These are phyloP conservation scores for Entelexis sorbosivorans DNA, from an alignment of 1,139 yeast species.

Conservation along the genomic window DNA sequence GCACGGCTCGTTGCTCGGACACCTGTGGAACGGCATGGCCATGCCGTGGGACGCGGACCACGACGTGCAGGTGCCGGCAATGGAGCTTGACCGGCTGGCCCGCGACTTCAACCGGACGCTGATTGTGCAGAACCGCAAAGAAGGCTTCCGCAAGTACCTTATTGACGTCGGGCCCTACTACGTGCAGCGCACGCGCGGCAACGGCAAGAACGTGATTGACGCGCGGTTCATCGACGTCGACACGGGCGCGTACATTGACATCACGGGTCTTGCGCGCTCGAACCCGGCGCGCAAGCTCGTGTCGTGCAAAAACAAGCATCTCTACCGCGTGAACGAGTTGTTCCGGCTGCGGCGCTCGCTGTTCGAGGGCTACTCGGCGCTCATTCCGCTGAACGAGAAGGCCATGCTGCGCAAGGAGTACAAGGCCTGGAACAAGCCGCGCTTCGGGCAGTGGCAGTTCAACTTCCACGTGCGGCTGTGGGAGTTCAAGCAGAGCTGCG, in stretches of 20 bases:
- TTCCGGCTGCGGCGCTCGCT: conserved; percentile 45
- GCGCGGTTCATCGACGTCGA: conserved; percentile 73
- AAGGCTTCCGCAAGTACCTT: conserved; percentile 41
- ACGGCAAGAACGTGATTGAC: conserved; percentile 59
- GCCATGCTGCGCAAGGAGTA: conserved; percentile 35
- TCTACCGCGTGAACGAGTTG: conserved; percentile 40
- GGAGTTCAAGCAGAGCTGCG: conserved; percentile 16
- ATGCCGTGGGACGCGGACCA: conserved; percentile 69
- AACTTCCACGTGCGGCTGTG: conserved; percentile 13
- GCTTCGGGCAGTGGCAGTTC: conserved; percentile 32
- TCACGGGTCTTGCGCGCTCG: conserved; percentile 32
- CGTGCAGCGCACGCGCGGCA: conserved; percentile 34
- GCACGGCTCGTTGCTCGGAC: conserved; percentile 59
- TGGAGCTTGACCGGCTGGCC: conserved; percentile 44
- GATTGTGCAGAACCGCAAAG: conserved; percentile 52
- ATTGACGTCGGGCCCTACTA: conserved; percentile 37
- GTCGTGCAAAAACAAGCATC: conserved; percentile 40
- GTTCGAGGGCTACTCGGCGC: conserved; percentile 49
- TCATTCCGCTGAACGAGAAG: conserved; percentile 35
- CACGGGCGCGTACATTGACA: conserved; percentile 67
- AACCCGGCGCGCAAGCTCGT: conserved; percentile 24
- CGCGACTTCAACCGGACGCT: conserved; percentile 43
- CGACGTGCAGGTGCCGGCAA: conserved; percentile 60
- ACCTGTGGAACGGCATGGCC: conserved; percentile 57
- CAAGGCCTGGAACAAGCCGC: conserved; percentile 13